Base-by-base conservation (phyloP, 306 rosid species). In the Hylodesmum podocarpum region DNA sequence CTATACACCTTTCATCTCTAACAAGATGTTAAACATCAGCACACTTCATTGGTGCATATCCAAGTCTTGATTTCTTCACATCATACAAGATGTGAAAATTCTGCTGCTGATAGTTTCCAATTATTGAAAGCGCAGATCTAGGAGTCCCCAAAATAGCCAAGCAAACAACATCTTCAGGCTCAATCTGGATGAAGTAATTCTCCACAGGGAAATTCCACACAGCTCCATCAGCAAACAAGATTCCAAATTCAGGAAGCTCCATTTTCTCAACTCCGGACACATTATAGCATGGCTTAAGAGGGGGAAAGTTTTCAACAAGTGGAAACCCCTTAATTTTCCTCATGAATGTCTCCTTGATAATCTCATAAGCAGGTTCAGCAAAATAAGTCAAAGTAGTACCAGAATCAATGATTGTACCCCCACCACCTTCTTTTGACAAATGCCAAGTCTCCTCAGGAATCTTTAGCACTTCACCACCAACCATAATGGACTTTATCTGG, bases 41-140 rank as follows among this genome's bases (percentile, higher is more conserved):
- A 73, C 97, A 92, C 1, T 75, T 84, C 96, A 81, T 86, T 15
- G 96, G 96, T 33, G 89, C 93, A 81, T 70, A 92, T 1, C 96
- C 97, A 28, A 92, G 75, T 78, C 91, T 88, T 21, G 97, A 88
- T 33, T 84, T 92, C 82, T 90, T 87, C 51, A 84, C 83, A 55
- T 90, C 97, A 73, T 92, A 90, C 14, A 88, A 58, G 66, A 92
- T 80, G 25, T 90, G 93, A 41, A 92, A 92, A 83, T 92, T 92
- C 90, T 92, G 97, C 82, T 92, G 97, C 84, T 90, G 97, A 58
- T 92, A 92, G 72, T 92, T 92, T 36, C 97, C 97, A 70, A 92
- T 90, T 31, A 92, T 92, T 3, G 96, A 89, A 71, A 92, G 86
- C 0, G 82, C 89, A 64, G 85, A 83, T 51, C 70, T 72, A 1